Conservation (phyloP, 768 basidiomycete genomes). For the Leccinum boreale region DNA sequence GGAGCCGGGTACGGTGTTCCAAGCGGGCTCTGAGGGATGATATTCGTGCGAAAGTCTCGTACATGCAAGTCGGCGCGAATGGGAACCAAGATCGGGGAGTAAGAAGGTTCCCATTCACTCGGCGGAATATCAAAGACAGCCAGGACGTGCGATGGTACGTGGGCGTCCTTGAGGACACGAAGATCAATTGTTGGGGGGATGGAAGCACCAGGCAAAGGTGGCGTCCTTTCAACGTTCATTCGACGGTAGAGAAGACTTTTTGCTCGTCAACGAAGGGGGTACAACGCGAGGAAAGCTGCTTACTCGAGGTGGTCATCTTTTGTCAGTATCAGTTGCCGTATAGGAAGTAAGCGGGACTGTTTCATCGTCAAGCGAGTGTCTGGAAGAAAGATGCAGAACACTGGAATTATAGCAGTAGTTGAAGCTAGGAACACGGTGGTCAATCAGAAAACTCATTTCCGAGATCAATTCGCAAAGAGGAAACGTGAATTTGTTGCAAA, state of each 20-base stretch:
- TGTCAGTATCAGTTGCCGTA: constrained; percentile 13
- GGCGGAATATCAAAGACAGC: constrained; percentile 39
- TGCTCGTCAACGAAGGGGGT: constrained; percentile 6
- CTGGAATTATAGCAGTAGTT: constrained; percentile 10
- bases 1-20: constrained; percentile 36
- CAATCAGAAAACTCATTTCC: constrained; percentile 17
- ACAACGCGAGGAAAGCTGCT: neutral
- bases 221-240: constrained; percentile 32
- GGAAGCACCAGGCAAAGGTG: constrained; percentile 20
- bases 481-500: constrained; percentile 1
- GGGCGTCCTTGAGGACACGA: constrained; percentile 42
- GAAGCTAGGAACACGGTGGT: constrained; percentile 15
- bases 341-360: constrained; percentile 25
- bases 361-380: constrained; percentile 17
- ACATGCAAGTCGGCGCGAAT: constrained; percentile 49
- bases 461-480: constrained; percentile 12
- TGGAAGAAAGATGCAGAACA: constrained; percentile 7
- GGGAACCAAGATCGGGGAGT: constrained; percentile 48
- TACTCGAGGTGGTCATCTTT: constrained; percentile 31
- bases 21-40: constrained; percentile 32
- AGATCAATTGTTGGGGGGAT: constrained; percentile 48
- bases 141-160: constrained; percentile 56
- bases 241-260: constrained; percentile 30
- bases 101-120: constrained; percentile 27
- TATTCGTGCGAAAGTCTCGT: constrained; percentile 34